Evolutionary conservation across 257 asterid species (phyloP), one percentile per base, ranked within the genome.

Genomic region (Solanum etuberosum): DNA sequence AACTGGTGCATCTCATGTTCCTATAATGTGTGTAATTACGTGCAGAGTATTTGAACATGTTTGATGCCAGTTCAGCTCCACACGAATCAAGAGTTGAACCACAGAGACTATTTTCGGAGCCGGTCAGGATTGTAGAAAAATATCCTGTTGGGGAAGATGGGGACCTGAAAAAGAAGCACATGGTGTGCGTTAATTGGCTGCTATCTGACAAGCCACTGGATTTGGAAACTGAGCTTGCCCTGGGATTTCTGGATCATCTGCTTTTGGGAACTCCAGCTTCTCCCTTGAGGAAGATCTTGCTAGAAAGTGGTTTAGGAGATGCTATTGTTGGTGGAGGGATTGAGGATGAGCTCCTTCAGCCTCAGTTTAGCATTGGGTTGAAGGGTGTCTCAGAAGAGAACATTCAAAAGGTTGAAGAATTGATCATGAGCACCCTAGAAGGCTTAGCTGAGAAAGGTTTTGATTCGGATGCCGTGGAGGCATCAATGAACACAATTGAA

Each of bases 261-360:
- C 90, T 95, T 94, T 86, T 96, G 93, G 99, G 99, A 87, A 97
- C 99, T 88, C 99, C 99, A 48, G 99, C 99, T 89, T 94, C 99
- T 90, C 98, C 99, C 85, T 88, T 97, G 96, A 93, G 98, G 89
- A 97, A 97, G 92, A 92, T 92, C 90, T 90, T 97, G 90, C 93
- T 97, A 77, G 99, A 96, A 94, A 97, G 99, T 93, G 98, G 97
- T 85, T 89, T 94, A 9, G 99, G 99, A 65, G 99, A 96, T 70
- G 99, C 98, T 70, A 93, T 97, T 86, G 98, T 97, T 89, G 99
- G 99, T 86, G 99, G 99, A 35, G 99, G 99, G 51, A 85, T 97
- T 89, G 98, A 97, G 91, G 98, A 96, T 91, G 99, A 97, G 90
- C 99, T 97, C 71, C 98, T 97, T 83, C 99, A 97, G 90, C 99